Percentiles rank a stretch among this genome's conserved stretches.
phyloP scores from a whole-genome alignment of 306 rosid species.

The Notholithocarpus densiflorus region DNA sequence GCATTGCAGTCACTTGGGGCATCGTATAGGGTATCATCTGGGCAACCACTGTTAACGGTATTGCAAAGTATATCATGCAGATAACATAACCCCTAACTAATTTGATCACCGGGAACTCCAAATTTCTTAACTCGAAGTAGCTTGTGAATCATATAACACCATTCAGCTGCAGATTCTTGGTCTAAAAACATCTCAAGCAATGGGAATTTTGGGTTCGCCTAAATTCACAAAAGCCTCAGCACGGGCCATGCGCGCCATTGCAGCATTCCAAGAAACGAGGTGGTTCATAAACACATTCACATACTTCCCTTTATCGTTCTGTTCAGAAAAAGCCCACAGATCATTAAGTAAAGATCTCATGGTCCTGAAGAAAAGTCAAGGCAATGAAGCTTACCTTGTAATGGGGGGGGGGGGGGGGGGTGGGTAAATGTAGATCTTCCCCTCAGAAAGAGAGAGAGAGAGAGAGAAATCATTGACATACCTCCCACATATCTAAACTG shows the following conservation, averaged over 20 bases:
- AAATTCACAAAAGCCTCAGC: slow-evolving; percentile 81
- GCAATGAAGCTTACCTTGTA: slow-evolving; percentile 57
- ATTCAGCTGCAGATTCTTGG: neutral
- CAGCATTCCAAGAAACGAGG: slow-evolving; percentile 90
- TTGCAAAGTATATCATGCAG: neutral
- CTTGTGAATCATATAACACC: neutral
- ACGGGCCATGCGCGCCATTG: slow-evolving; percentile 55
- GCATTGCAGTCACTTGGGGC: neutral
- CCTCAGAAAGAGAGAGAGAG: slow-evolving; percentile 9
- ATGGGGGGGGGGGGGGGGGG: too few relatives aligned
- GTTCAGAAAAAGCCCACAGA: slow-evolving; percentile 27
- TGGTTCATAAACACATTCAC: slow-evolving; percentile 72
- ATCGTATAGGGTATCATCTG: neutral
- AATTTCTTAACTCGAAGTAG: neutral
- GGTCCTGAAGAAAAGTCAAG: slow-evolving; percentile 1
- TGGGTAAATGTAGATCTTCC: neutral
- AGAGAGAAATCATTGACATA: slow-evolving; percentile 31
- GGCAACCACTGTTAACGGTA: neutral
- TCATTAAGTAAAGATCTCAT: slow-evolving; percentile 11
- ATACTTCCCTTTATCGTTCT: slow-evolving; percentile 81
- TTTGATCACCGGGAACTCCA: neutral
- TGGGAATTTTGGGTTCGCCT: slow-evolving; percentile 86
- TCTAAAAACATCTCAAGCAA: slow-evolving; percentile 41
- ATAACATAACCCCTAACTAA: neutral
- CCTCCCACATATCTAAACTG: slow-evolving; percentile 98